Percentiles rank a stretch among this genome's conserved stretches.
Evolutionary conservation across 805 yeast genomes (phyloP).

Genomic region (Sungouiozyma intestinalis): DNA sequence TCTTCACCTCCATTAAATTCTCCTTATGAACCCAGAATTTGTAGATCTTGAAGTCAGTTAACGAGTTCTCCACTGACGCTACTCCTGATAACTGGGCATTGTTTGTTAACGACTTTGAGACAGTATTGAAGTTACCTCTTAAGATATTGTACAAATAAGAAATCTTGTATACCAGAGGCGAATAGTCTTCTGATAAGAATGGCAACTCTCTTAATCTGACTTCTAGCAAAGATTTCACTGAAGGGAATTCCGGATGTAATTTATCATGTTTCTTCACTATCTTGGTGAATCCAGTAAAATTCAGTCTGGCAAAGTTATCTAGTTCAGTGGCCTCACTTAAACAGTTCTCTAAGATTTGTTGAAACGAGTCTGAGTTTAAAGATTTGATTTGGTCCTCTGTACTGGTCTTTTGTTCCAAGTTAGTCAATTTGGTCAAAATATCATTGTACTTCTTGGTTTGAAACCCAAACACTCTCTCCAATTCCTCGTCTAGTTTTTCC

Average conservation of each 20-base stretch:
- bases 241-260: conserved; percentile 64
- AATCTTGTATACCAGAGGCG: conserved; percentile 76
- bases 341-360: conserved; percentile 59
- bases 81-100: conserved; percentile 29
- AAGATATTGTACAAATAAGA: conserved; percentile 73
- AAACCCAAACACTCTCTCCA: conserved; percentile 69
- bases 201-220: conserved; percentile 84
- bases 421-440: conserved; percentile 52
- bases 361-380: conserved; percentile 54
- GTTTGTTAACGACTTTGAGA: conserved; percentile 29
- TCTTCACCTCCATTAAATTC: conserved; percentile 91
- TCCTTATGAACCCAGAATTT: conserved; percentile 98
- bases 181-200: conserved; percentile 88
- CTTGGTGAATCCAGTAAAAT: conserved; percentile 90
- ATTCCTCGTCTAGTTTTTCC: conserved; percentile 50
- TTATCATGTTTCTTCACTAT: conserved; percentile 95
- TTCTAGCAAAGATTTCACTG: conserved; percentile 82
- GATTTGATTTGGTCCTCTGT: conserved; percentile 27
- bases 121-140: conserved; percentile 43
- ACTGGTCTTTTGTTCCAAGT: conserved; percentile 51
- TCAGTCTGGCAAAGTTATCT: conserved; percentile 82
- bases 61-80: conserved; percentile 22
- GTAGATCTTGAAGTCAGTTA: conserved; percentile 45
- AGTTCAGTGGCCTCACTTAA: conserved; percentile 71
- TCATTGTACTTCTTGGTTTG: conserved; percentile 58